Evolutionary conservation across 371 early-diverging fungal species (phyloP), one percentile per base, ranked within the genome.

Genomic region (Apophysomyces elegans): DNA sequence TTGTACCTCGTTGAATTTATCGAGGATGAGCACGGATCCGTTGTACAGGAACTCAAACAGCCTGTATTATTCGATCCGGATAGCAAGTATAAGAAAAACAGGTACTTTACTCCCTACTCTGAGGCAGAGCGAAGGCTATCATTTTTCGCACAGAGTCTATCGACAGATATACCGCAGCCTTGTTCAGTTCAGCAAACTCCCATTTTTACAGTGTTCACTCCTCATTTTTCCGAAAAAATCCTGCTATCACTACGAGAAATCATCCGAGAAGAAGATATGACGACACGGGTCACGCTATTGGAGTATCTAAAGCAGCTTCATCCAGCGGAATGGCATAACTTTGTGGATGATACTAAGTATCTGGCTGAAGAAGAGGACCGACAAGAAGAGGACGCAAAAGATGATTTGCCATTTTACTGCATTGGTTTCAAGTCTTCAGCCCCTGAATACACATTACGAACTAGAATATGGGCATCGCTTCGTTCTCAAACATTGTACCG

Each of bases 161-260:
- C 94, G 7, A 93, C 93, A 2, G 78, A 88, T 6, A 86, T 95
- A 37, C 96, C 95, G 0, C 79, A 83, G 62, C 94, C 96, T 0
- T 79, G 92, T 21, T 90, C 95, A 0, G 91, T 95, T 2, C 84
- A 88, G 26, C 80, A 85, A 60, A 91, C 94, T 92, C 96, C 96
- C 0, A 88, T 91, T 2, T 93, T 96, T 59, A 95, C 95, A 0
- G 95, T 95, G n/a, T 80, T 96, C 39, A 92, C 92, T 2, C 96
- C 96, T 5, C 96, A 96, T 72, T 96, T 92, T 75, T 82, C 91
- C 7, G 95, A 96, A 75, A 95, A 95, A 78, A 91, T 95, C 59
- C 73, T 96, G 38, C 78, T 95, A 43, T 91, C 91, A 1, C 73
- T 95, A 56, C 83, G 92, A 39, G 95, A 95, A 69, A 91, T 95